Percentiles rank a stretch among this genome's conserved stretches.
Evolutionary conservation across 108 stramenopile species (phyloP).

Genomic region (Cyclotella cryptica): DNA sequence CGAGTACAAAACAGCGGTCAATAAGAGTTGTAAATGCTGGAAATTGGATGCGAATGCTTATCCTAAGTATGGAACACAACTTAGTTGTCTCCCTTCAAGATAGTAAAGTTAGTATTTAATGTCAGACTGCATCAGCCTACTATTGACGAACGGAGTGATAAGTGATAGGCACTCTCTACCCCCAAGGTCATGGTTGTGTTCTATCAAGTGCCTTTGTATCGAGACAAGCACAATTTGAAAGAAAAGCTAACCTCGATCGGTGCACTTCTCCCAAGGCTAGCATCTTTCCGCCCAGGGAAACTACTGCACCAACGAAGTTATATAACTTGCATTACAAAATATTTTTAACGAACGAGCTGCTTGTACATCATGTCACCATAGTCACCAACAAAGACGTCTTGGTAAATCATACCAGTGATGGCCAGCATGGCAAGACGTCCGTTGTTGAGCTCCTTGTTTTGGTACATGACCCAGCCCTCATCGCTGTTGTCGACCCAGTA

Average conservation of each 20-base stretch:
- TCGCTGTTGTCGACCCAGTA: slow-evolving; percentile 93
- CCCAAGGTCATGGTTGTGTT: not conserved
- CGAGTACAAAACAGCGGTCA: no score
- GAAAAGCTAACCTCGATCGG: not conserved
- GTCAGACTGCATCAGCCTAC: slow-evolving; percentile 13
- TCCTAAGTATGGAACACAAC: not conserved
- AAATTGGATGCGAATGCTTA: no score
- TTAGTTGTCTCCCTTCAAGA: not conserved
- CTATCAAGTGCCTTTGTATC: not conserved
- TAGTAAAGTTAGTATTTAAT: slow-evolving; percentile 6
- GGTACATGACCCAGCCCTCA: slow-evolving; percentile 92
- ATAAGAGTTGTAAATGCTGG: no score
- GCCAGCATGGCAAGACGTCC: slow-evolving; percentile 97
- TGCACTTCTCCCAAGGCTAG: no score
- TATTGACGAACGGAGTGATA: slow-evolving; percentile 1
- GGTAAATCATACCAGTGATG: slow-evolving; percentile 89
- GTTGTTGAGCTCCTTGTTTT: slow-evolving; percentile 96
- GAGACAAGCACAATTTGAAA: not conserved
- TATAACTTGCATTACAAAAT: not conserved
- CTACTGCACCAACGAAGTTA: no score
- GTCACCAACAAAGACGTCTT: slow-evolving; percentile 80
- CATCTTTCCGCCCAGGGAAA: no score
- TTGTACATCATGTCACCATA: slow-evolving; percentile 92
- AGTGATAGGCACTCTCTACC: slow-evolving; percentile 1
- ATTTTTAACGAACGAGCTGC: slow-evolving; percentile 55